These are phyloP conservation scores for Escovopsis sp. DNA, from an alignment of 2,329 filamentous ascomycete genomes.

Conservation along the genomic window DNA sequence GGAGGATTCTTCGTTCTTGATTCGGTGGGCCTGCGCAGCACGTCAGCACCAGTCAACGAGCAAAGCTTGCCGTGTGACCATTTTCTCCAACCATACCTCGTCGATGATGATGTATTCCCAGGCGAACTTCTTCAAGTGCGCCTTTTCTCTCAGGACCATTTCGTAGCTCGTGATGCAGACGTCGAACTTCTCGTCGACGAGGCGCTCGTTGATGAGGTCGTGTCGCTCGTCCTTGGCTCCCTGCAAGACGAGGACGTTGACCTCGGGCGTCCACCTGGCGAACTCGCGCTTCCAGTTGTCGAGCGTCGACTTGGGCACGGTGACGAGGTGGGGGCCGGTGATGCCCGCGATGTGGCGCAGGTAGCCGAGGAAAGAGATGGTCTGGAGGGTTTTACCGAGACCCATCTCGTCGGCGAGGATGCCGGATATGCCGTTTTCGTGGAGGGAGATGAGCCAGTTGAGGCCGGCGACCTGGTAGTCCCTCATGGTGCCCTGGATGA, in stretches of 20 bases:
- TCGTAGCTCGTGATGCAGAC: slow-evolving; percentile 98
- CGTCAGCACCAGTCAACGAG: slow-evolving; percentile 8
- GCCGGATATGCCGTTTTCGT: slow-evolving; percentile 97
- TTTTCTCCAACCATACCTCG: slow-evolving; percentile 43
- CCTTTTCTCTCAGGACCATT: slow-evolving; percentile 93
- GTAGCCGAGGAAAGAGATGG: slow-evolving; percentile 92
- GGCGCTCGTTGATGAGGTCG: slow-evolving; percentile 71
- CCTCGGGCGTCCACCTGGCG: slow-evolving; percentile 82
- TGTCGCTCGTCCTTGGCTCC: slow-evolving; percentile 90
- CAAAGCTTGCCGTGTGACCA: too few species aligned
- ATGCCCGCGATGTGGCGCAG: slow-evolving; percentile 81
- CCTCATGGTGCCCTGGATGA: slow-evolving; percentile 76
- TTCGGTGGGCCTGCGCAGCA: slow-evolving; percentile 56
- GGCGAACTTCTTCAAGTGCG: slow-evolving; percentile 89
- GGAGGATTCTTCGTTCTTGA: slow-evolving; percentile 98
- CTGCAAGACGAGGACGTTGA: slow-evolving; percentile 85
- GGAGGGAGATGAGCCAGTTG: slow-evolving; percentile 94
- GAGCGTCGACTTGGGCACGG: slow-evolving; percentile 89
- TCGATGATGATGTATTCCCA: slow-evolving; percentile 99
- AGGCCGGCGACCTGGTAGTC: slow-evolving; percentile 93
- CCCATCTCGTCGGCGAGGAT: slow-evolving; percentile 99
- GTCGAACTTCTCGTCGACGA: slow-evolving; percentile 92
- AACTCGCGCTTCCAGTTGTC: slow-evolving; percentile 99
- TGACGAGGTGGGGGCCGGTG: slow-evolving; percentile 78
- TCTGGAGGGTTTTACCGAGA: slow-evolving; percentile 92